These are phyloP conservation scores for Cyberlindnera mycetangii DNA, from an alignment of 805 yeast species.

Conservation along the genomic window DNA sequence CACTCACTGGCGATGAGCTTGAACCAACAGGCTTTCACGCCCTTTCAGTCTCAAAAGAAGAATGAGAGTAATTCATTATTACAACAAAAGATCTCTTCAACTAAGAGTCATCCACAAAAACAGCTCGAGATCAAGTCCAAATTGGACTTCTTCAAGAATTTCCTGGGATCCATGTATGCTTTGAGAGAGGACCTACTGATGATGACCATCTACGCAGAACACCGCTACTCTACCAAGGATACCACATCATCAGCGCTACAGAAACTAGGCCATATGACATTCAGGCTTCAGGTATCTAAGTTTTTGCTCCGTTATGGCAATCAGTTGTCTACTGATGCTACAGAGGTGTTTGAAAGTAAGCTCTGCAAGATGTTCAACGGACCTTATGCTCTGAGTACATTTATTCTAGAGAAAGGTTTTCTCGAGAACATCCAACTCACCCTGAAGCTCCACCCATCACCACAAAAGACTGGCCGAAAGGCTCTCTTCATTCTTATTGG, in stretches of 20 bases:
- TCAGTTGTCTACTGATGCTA: slow-evolving; percentile 2
- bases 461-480: slow-evolving; percentile 2
- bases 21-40: neutral
- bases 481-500: slow-evolving; percentile 28
- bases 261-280: slow-evolving; percentile 1
- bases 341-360: slow-evolving; percentile 6
- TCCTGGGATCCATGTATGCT: slow-evolving; percentile 1
- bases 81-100: neutral
- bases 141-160: slow-evolving; percentile 1
- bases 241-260: slow-evolving; percentile 8
- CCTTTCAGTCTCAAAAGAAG: neutral
- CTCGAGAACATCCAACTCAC: neutral
- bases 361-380: neutral
- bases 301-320: slow-evolving; percentile 10
- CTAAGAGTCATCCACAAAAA: neutral
- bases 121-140: neutral
- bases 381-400: slow-evolving; percentile 3
- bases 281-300: slow-evolving; percentile 12
- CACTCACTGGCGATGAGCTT: slow-evolving; percentile 10
- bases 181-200: slow-evolving; percentile 18
- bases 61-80: neutral
- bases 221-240: neutral
- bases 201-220: slow-evolving; percentile 9
- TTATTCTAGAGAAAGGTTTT: neutral
- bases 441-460: neutral